Base-by-base conservation (phyloP, 2,329 filamentous ascomycete species). In the Aspergillus carbonarius region DNA sequence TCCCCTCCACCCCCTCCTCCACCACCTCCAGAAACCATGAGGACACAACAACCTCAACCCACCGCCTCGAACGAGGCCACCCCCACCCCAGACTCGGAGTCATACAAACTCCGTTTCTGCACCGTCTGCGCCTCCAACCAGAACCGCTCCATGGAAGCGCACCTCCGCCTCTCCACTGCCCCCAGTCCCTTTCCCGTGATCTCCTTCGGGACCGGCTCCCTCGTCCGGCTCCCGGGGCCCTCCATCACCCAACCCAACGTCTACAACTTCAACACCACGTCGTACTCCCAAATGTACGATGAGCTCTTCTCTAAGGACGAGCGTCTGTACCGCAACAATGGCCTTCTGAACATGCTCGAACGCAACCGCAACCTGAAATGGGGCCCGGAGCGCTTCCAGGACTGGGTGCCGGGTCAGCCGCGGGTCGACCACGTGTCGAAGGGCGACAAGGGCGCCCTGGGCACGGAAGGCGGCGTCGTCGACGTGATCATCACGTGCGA, bases 61-160 rank as follows among this genome's bases (percentile, higher is more conserved):
- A 54, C 37, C 56, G 18, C 50, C 6, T n/a, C 40, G 20, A 47
- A 55, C 39, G 35, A 57, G 20, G 25, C 49, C 20, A 46, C 48
- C 17, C 13, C 40, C 17, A 18, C 46, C 25, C 7, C 58, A 25
- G 47, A 52, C 32, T 48, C 52, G 25, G 80, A 79, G n/a, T 85
- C 83, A 54, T 96, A 88, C 83, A 96, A 95, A 78, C 84, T 99
- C 62, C 96, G 91, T 72, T 97, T 98, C 78, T 97, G 93, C 81
- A 98, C 95, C 2, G 93, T 99, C n/a, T 99, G 95, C 78, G 95
- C 95, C 7, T 96, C 92, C 70, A 99, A 99, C 70, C 92, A 99
- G 76, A 99, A 99, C 72, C 88, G 95, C 86, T 96, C 91, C n/a
- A 98, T 99, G 95, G 95, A 98, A 83, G 93, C 93, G n/a, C 95